Evolutionary conservation across 371 early-diverging fungal species (phyloP).

Genomic region (Actinomucor elegans): DNA sequence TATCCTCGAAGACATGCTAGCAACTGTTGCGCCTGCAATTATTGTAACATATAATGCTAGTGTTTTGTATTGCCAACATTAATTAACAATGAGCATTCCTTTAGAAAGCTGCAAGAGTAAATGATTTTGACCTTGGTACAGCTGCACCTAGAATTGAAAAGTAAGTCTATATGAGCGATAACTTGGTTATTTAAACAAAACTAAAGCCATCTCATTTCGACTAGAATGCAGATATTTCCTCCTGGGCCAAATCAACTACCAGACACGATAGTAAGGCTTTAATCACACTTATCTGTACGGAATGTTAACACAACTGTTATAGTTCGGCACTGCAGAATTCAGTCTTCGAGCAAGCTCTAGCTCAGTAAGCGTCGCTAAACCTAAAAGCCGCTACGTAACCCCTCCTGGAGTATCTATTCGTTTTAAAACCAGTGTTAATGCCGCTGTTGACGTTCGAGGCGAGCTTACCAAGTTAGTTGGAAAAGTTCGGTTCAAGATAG

Average conservation of each 20-base stretch:
- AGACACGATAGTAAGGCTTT: neutral
- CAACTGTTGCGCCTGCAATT: constrained; percentile 19
- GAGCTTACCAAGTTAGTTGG: constrained; percentile 27
- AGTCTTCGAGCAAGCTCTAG: constrained; percentile 22
- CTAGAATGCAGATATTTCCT: neutral
- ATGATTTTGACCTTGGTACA: constrained; percentile 33
- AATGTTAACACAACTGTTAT: neutral
- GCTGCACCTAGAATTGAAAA: constrained; percentile 36
- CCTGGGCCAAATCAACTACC: neutral
- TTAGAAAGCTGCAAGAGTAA: constrained; percentile 29
- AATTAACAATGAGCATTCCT: too few relatives aligned
- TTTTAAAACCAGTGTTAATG: constrained; percentile 36
- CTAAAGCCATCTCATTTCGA: too few relatives aligned
- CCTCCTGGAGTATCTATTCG: constrained; percentile 35
- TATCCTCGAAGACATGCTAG: constrained; percentile 32
- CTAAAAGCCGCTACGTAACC: constrained; percentile 1
- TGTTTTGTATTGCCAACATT: neutral
- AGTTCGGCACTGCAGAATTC: constrained; percentile 37
- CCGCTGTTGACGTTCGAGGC: constrained; percentile 33
- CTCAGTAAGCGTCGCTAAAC: neutral
- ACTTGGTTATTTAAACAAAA: neutral
- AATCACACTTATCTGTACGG: too few relatives aligned
- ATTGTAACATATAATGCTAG: constrained; percentile 18
- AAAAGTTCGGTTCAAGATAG: constrained; percentile 32
- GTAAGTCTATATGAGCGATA: constrained; percentile 6